These are phyloP conservation scores for Boletus sp. DNA, from an alignment of 768 basidiomycete species.

Conservation along the genomic window DNA sequence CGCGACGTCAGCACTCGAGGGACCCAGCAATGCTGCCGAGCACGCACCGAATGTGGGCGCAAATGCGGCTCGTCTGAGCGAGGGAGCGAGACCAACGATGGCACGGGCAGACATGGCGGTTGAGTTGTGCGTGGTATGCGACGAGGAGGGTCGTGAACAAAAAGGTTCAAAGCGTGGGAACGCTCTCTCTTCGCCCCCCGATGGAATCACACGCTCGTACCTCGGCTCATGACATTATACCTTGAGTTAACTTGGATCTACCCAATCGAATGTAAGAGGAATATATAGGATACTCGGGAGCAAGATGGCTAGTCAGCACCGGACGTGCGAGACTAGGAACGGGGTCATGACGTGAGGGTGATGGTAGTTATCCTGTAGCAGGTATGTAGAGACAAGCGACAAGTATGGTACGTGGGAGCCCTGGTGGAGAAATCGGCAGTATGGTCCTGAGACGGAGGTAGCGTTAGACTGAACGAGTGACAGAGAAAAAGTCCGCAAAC, in stretches of 20 bases:
- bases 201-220: constrained; percentile 9
- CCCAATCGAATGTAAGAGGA: background rate
- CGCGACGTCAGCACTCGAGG: background rate
- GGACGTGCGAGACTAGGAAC: background rate
- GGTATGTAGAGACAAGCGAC: constrained; percentile 16
- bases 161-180: constrained; percentile 20
- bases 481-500: constrained; percentile 11
- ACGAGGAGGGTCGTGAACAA: background rate
- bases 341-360: background rate
- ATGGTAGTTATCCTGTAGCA: constrained; percentile 15
- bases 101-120: constrained; percentile 44
- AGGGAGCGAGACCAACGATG: constrained; percentile 56
- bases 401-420: constrained; percentile 1
- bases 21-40: background rate
- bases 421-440: too few relatives aligned
- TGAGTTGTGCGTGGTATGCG: constrained; percentile 3
- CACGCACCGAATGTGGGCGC: constrained; percentile 29
- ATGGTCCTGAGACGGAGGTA: too few relatives aligned
- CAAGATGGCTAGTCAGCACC: constrained; percentile 6
- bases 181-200: background rate
- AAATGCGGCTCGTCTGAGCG: constrained; percentile 51
- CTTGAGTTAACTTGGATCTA: constrained; percentile 2
- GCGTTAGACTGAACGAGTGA: constrained; percentile 2
- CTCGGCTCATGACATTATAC: background rate
- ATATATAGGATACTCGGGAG: constrained; percentile 12